Evolutionary conservation across 2,329 filamentous ascomycete genomes (phyloP).

Genomic region (Fusarium miscanthi): DNA sequence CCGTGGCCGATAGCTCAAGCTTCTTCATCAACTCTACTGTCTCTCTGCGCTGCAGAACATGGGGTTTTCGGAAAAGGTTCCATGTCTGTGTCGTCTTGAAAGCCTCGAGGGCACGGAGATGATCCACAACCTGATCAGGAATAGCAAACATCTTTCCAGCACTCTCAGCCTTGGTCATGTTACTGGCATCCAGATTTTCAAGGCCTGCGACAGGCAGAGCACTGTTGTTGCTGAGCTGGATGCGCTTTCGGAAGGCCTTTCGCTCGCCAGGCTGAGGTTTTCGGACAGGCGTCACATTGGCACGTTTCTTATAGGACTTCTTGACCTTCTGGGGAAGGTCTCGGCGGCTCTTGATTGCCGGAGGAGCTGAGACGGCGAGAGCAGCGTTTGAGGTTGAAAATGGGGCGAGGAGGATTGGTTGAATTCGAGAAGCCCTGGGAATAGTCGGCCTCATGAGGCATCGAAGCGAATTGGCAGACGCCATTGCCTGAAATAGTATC

Average conservation of each 20-base stretch:
- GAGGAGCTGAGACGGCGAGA: constrained; percentile 45
- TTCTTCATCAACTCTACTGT: constrained; percentile 76
- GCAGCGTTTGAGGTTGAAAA: constrained; percentile 54
- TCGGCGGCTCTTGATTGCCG: constrained; percentile 50
- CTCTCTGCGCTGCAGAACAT: constrained; percentile 81
- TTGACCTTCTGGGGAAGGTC: constrained; percentile 54
- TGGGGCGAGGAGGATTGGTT: constrained; percentile 51
- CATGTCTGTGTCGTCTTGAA: constrained; percentile 94
- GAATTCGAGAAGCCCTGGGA: constrained; percentile 49
- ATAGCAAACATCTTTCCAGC: constrained; percentile 77
- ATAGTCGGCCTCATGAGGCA: constrained; percentile 55
- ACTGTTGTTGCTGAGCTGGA: constrained; percentile 94
- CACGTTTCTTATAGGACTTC: constrained; percentile 65
- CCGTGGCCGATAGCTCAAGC: constrained; percentile 65
- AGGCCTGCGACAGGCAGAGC: constrained; percentile 81
- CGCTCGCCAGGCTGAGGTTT: constrained; percentile 81
- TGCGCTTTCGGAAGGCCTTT: constrained; percentile 86
- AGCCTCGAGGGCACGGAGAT: constrained; percentile 83
- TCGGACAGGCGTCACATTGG: constrained; percentile 58
- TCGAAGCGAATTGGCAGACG: constrained; percentile 55
- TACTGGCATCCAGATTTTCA: constrained; percentile 66
- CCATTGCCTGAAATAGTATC: constrained; percentile 47
- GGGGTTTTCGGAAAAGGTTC: constrained; percentile 85
- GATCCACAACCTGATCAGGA: constrained; percentile 77
- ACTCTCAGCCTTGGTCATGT: constrained; percentile 64